Base-by-base conservation (phyloP, 108 stramenopile species). In the Asterionellopsis glacialis region DNA sequence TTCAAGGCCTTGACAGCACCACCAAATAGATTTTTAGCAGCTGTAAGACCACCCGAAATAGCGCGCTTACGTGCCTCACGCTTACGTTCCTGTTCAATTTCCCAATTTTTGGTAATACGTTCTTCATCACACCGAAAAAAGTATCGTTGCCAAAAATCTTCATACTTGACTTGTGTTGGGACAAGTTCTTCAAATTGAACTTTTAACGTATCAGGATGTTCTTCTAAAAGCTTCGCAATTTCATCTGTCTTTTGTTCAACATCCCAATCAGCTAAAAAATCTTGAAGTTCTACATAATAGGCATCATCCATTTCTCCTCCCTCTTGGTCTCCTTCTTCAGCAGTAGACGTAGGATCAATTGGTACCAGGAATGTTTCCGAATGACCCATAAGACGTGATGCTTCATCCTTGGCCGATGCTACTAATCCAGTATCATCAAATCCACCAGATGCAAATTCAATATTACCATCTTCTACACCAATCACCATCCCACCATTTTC, bases 121-220 rank as follows among this genome's bases (percentile, higher is more conserved):
- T 63, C 57, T 12, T 51, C 52, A 55, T 73, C 65, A 51, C 85
- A 84, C 40, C 83, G 68, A 51, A 69, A 80, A 69, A 70, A 90
- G 61, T 86, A 86, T 18, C 88, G 77, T 28, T 79, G 55, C 84
- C 84, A 90, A 67, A 90, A 90, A 7, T 86, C 78, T 43, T 75
- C 58, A 40, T 82, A 81, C 14, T 67, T 62, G n/a, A 90, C 83
- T 13, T 56, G 21, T 13, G 48, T 51, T 1, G 78, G 72, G 7
- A 86, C 64, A 40, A 90, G 69, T 21, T 62, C 53, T 54, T 77
- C 57, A 50, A 76, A 77, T 9, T 63, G 61, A 0, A 50, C 57
- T 45, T 83, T 60, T 28, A 90, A 57, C 0, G 69, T 70, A 11
- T 72, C 64, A 14, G 63, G 57, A 48, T 87, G 22, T 13, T 50